phyloP scores from a whole-genome alignment of 169 alveolate genomes.

The Theileria luwenshuni region DNA sequence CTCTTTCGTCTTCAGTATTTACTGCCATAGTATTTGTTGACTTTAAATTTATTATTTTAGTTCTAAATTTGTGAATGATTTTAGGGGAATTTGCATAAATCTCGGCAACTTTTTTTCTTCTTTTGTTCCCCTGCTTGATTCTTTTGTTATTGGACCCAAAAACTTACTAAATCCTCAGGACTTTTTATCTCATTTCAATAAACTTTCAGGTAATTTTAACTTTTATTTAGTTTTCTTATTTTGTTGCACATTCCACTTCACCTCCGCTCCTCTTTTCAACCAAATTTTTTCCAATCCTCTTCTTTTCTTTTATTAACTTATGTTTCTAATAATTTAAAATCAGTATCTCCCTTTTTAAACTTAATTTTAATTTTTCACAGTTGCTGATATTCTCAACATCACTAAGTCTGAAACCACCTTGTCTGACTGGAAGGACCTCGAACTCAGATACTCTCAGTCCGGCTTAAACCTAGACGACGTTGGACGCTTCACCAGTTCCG shows the following conservation, averaged over 20 bases:
- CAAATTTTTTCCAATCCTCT: background rate
- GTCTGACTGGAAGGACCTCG: slow-evolving; percentile 52
- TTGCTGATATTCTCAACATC: slow-evolving; percentile 57
- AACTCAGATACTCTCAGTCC: slow-evolving; percentile 18
- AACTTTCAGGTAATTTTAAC: slow-evolving; percentile 29
- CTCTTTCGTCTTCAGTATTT: slow-evolving; percentile 57
- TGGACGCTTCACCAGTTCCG: slow-evolving; percentile 19
- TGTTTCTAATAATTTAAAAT: no score
- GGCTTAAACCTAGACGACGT: slow-evolving; percentile 14
- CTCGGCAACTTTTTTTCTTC: slow-evolving; percentile 64
- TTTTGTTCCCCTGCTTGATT: slow-evolving; percentile 63
- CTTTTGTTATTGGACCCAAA: slow-evolving; percentile 60
- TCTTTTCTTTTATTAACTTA: background rate
- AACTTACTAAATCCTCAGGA: slow-evolving; percentile 34
- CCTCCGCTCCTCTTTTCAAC: no score
- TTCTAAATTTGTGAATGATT: slow-evolving; percentile 67
- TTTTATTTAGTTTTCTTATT: no score
- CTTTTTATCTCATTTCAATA: slow-evolving; percentile 52
- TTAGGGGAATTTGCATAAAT: slow-evolving; percentile 64
- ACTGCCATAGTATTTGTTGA: slow-evolving; percentile 53
- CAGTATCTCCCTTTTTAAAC: background rate
- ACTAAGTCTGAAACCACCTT: slow-evolving; percentile 58
- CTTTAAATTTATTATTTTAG: background rate
- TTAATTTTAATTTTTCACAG: slow-evolving; percentile 16
- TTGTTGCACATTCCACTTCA: no score